A percentile compares a stretch with the other conserved stretches of the same genome.
phyloP scores from a whole-genome alignment of 768 basidiomycete genomes.

The Tulasnella sp. region DNA sequence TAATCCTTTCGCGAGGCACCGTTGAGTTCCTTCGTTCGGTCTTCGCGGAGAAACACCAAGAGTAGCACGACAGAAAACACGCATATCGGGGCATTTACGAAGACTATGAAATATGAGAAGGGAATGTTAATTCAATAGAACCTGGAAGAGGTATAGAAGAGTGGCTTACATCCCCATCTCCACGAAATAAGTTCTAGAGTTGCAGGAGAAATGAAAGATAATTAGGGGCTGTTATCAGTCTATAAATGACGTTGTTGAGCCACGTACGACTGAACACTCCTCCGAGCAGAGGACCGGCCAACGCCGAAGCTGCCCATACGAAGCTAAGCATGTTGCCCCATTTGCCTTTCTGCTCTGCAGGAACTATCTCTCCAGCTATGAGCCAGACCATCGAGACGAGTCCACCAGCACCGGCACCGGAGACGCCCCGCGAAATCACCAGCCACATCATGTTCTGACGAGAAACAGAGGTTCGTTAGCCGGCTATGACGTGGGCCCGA shows the following conservation, averaged over 20 bases:
- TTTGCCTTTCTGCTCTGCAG: slow-evolving; percentile 55
- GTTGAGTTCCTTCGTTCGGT: not conserved
- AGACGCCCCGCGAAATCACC: slow-evolving; percentile 51
- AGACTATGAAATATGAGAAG: slow-evolving; percentile 40
- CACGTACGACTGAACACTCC: slow-evolving; percentile 66
- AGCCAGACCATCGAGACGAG: slow-evolving; percentile 76
- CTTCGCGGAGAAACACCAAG: slow-evolving; percentile 42
- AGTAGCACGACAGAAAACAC: slow-evolving; percentile 48
- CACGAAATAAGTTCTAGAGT: slow-evolving; percentile 40
- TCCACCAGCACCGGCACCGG: slow-evolving; percentile 75
- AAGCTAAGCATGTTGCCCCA: slow-evolving; percentile 80
- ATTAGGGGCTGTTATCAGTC: not conserved
- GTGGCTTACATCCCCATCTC: slow-evolving; percentile 75
- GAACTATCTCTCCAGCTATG: slow-evolving; percentile 75
- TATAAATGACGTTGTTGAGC: not conserved
- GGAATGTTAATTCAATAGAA: slow-evolving; percentile 16
- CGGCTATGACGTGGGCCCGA: not conserved
- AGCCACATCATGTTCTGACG: slow-evolving; percentile 43
- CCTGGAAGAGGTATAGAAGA: slow-evolving; percentile 16
- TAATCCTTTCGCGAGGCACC: slow-evolving; percentile 28
- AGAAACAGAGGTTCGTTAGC: not conserved
- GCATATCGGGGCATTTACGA: slow-evolving; percentile 72
- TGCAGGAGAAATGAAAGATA: not conserved
- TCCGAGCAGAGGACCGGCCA: slow-evolving; percentile 75
- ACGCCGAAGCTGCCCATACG: slow-evolving; percentile 78